phyloP scores from a whole-genome alignment of 75 land plant species.

The Pinus albicaulis region DNA sequence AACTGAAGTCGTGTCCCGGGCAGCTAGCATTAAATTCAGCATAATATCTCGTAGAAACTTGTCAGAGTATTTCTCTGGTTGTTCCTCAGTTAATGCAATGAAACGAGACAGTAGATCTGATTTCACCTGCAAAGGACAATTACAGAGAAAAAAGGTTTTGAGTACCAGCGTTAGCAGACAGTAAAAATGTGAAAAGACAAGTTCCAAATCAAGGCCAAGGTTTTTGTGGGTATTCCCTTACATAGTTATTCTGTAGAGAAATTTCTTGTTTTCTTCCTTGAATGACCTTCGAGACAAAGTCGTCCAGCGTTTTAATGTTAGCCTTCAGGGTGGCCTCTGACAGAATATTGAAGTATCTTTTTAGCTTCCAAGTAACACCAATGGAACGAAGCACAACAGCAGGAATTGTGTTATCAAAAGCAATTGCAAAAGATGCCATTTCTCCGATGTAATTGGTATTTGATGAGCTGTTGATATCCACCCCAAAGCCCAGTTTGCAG shows the following conservation, averaged over 20 bases:
- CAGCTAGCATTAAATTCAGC: constrained; percentile 72
- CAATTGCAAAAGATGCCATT: constrained; percentile 29
- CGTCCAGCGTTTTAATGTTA: constrained; percentile 31
- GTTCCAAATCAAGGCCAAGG: not conserved
- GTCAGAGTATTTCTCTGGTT: constrained; percentile 26
- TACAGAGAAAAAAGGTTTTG: not conserved
- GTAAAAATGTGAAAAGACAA: not conserved
- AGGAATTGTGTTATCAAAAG: constrained; percentile 45
- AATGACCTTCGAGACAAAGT: constrained; percentile 52
- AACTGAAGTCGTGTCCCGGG: constrained; percentile 75
- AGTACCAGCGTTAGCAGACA: not conserved
- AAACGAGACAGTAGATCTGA: constrained; percentile 72
- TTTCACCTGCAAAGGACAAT: constrained; percentile 14
- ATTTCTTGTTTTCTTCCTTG: constrained; percentile 18
- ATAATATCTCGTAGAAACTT: constrained; percentile 59
- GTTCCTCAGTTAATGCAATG: constrained; percentile 32
- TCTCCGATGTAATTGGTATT: constrained; percentile 19
- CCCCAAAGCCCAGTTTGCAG: constrained; percentile 64
- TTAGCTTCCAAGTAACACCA: constrained; percentile 53
- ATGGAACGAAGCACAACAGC: constrained; percentile 27
- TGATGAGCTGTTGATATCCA: constrained; percentile 41
- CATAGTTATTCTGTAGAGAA: not conserved
- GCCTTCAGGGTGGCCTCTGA: constrained; percentile 41
- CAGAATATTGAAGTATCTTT: constrained; percentile 50
- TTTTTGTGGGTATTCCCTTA: not conserved